These are phyloP conservation scores for Trichoderma brevicompactum DNA, from an alignment of 2,329 filamentous ascomycete genomes.

Conservation along the genomic window DNA sequence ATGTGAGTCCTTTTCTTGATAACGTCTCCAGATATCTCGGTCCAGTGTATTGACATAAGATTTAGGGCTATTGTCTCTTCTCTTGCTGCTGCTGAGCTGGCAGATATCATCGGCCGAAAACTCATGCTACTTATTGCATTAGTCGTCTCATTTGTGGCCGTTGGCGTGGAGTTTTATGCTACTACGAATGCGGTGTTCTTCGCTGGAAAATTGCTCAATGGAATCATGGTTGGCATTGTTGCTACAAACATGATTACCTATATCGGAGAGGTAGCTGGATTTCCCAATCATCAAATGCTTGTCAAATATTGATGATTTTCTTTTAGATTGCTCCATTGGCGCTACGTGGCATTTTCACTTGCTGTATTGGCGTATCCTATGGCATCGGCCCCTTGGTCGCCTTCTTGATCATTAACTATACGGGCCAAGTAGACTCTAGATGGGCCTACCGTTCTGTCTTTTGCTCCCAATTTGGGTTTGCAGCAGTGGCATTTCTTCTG, in stretches of 20 bases:
- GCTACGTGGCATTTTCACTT: not conserved
- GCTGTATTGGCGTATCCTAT: not conserved
- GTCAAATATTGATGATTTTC: not conserved
- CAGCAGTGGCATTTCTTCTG: not conserved
- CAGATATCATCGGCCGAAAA: not conserved
- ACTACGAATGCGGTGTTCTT: not conserved
- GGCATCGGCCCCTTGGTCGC: not conserved
- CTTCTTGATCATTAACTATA: not conserved
- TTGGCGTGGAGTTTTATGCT: not conserved
- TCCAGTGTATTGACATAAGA: too few relatives aligned
- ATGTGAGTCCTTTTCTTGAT: not conserved
- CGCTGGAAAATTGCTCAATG: not conserved
- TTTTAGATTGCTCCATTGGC: not conserved
- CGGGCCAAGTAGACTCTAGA: not conserved
- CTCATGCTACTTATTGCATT: not conserved
- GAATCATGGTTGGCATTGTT: slow-evolving; percentile 1
- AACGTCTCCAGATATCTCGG: too few relatives aligned
- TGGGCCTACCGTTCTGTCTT: slow-evolving; percentile 4
- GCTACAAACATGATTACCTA: slow-evolving; percentile 1
- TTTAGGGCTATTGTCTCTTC: not conserved
- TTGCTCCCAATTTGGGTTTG: not conserved
- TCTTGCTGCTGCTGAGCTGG: not conserved
- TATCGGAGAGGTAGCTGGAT: not conserved
- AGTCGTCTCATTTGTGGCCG: not conserved
- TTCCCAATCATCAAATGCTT: not conserved